Evolutionary conservation across 768 basidiomycete species (phyloP), one percentile per base, ranked within the genome.

Genomic region (Udeniomyces megalosporus): DNA sequence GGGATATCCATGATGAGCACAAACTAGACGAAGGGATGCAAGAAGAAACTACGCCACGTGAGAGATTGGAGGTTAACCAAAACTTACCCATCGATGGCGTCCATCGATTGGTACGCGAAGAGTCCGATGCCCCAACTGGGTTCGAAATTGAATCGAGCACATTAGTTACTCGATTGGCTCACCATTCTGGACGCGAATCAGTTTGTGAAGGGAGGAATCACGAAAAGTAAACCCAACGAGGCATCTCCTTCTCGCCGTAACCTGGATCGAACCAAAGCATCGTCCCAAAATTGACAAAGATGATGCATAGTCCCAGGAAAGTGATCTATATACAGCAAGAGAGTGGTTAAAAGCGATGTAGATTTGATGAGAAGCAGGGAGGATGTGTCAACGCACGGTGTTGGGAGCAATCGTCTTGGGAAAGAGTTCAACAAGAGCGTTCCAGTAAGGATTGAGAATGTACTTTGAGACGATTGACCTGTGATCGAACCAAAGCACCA

Each of bases 141-240:
- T 3, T 20, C 15, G 29, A 3, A 35, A 59, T 22, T 15, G 38
- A 11, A 46, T 42, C 17, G 17, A 32, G 49, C 67, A 28, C 42
- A 26, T 14, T 28, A 58, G 32, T 32, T 31, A 28, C 50, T 4
- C 31, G 17, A 52, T 28, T 15, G 50, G 50, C 50, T 52, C 5
- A 52, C 2, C 3, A 6, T 28, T 52, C 10, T 22, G 6, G 66
- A 15, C 67, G 61, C 8, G 17, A 45, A 31, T 54, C 35, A 53
- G 24, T 6, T 52, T 3, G 32, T 61, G 63, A 31, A 63, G 51
- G 26, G 59, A n/a, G 46, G 15, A 76, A 84, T 61, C 69, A 88
- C 85, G 88, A 88, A 70, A 86, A 85, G 73, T 92, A 97, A 20
- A 96, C 75, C 91, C 91, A 93, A 46, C 79, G 78, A 0, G 91